A percentile compares a stretch with the other conserved stretches of the same genome.
These are phyloP conservation scores for Chaetothyriales sp. DNA, from an alignment of 2,329 filamentous ascomycete species.

Conservation along the genomic window DNA sequence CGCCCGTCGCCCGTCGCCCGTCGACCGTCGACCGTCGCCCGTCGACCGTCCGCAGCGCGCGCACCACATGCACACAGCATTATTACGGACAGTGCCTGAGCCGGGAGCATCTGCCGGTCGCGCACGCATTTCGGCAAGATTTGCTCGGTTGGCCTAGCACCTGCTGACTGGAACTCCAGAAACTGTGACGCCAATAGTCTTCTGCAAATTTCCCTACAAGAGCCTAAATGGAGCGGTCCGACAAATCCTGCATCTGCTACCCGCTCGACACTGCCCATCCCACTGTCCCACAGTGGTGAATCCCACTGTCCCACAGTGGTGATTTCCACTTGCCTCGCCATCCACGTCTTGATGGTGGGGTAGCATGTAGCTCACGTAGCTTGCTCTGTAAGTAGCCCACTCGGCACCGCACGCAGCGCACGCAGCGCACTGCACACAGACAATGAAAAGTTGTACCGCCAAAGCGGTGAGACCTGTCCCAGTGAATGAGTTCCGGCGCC, in stretches of 20 bases:
- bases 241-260: neutral
- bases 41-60: neutral
- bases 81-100: neutral
- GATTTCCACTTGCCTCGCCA: neutral
- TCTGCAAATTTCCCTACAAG: neutral
- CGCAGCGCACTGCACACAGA: neutral
- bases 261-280: neutral
- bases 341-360: neutral
- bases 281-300: too few species aligned
- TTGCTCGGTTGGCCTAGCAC: neutral
- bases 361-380: neutral
- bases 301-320: too few species aligned
- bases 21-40: neutral
- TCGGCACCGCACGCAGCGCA: too few species aligned
- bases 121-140: neutral
- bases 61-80: neutral
- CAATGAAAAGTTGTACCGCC: neutral
- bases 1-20: neutral
- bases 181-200: neutral
- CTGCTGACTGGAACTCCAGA: neutral
- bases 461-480: neutral
- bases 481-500: neutral
- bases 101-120: neutral
- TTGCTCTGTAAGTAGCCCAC: neutral
- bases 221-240: neutral